Percentiles rank a stretch among this genome's conserved stretches.
Evolutionary conservation across 2,329 filamentous ascomycete species (phyloP).

Genomic region (Epichloe baconii): DNA sequence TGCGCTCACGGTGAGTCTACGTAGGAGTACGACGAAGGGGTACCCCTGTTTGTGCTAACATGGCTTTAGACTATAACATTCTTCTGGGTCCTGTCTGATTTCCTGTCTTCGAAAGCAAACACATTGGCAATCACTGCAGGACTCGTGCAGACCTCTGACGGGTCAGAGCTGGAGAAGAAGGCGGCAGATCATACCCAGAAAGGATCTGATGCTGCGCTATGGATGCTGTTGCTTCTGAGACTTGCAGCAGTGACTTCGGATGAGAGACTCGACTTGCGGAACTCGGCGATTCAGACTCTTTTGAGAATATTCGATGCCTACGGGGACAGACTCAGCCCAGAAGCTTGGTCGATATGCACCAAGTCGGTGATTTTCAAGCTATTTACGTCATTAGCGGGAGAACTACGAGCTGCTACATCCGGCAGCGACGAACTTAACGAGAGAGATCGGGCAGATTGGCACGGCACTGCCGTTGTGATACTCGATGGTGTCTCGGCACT

Average conservation of each 20-base stretch:
- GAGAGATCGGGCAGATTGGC: conserved; percentile 45
- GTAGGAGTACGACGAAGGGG: neutral
- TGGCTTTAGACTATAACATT: conserved; percentile 70
- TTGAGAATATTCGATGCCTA: conserved; percentile 88
- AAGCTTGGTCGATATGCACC: conserved; percentile 75
- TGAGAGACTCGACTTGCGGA: conserved; percentile 60
- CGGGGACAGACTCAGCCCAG: conserved; percentile 62
- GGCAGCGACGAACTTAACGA: conserved; percentile 26
- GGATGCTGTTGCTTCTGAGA: conserved; percentile 63
- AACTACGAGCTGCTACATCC: conserved; percentile 29
- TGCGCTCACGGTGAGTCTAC: conserved; percentile 59
- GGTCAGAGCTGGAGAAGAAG: conserved; percentile 39
- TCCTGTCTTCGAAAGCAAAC: conserved; percentile 50
- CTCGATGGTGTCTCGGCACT: conserved; percentile 61
- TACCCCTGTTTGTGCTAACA: neutral
- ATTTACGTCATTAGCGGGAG: conserved; percentile 52
- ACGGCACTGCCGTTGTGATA: conserved; percentile 62
- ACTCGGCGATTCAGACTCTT: conserved; percentile 82
- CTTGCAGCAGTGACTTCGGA: conserved; percentile 61
- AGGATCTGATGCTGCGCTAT: conserved; percentile 57
- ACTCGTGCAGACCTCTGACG: conserved; percentile 38
- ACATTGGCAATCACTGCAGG: conserved; percentile 44
- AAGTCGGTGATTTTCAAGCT: conserved; percentile 70
- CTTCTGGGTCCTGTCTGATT: conserved; percentile 92
- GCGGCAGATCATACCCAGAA: conserved; percentile 45